Base-by-base conservation (phyloP, 768 basidiomycete genomes). In the Chalciporus sphaerocephalus region DNA sequence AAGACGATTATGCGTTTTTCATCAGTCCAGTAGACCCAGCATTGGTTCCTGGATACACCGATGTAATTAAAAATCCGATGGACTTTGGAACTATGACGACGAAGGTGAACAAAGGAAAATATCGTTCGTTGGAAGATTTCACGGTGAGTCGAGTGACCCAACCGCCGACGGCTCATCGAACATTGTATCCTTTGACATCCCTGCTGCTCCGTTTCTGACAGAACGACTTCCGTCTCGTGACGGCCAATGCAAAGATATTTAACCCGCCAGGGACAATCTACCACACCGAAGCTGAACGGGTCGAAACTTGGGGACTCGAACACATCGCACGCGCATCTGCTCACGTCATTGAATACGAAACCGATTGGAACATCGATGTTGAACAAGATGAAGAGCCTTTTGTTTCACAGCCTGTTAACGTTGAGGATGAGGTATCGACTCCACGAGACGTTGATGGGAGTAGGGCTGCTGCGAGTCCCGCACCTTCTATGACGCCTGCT, bases 1-100 rank as follows among this genome's bases (percentile, higher is more conserved):
- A 85, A 63, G 88, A 90, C 59, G 85, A 87, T 65, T 91, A 91
- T 71, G 87, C 84, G 2, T 90, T 90, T 65, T 91, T 91, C 61
- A 63, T 89, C 44, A 57, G 65, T 28, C 87, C 87, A 2, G 88
- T 91, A 6, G 74, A 88, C 60, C 61, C 65, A 1, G 61, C 68
- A 2, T 73, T 77, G 52, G 81, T 87, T 0, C 74, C 81, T 10
- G 80, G 80, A 1, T 85, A 85, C 52, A 46, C 69, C 11, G 80
- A 85, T 70, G 69, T 83, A 38, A 80, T 98, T 40, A 83, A 86
- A 55, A 73, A 74, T 16, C 92, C 94, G 6, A 98, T 97, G 93
- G 93, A 97, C 58, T 73, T 98, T 45, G 87, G 88, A 0, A 93
- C 92, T 0, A 87, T 98, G 72, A 68, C 82, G 16, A 70, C 72